Base-by-base conservation (phyloP, 148 eudicot species). In the Dysphania ambrosioides region DNA sequence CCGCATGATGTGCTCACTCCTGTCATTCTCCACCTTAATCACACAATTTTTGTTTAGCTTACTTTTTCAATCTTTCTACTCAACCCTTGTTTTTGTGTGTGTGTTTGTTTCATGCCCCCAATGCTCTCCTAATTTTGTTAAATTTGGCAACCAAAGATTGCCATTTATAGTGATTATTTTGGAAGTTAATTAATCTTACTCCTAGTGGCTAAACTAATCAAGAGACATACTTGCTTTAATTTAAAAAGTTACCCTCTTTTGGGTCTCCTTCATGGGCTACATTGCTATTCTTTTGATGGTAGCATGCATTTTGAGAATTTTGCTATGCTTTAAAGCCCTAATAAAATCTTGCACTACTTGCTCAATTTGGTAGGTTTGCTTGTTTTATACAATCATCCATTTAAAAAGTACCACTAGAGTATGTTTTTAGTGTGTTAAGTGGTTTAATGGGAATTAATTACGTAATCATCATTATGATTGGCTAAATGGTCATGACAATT, bases 1-100 rank as follows among this genome's bases (percentile, higher is more conserved):
- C 96, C 98, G 81, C 98, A 93, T 27, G 98, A 90, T 64, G 92
- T 79, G 61, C 91, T 87, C 19, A 84, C 10, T 57, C 96, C 97
- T 76, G 88, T 88, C 97, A 93, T 93, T 89, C 55, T 80, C 81
- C 15, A 8, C n/a, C 53, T 47, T 15, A 47, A 47, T 47, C 51
- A 35, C 49, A 34, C 38, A 6, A 1, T 31, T 27, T 72, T 71
- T 35, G 15, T n/a, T 59, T 18, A 16, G 15, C 8, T 9, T 19
- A 21, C 21, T 40, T 26, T 62, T 24, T 9, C 21, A 21, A 51
- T 60, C 32, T 47, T 16, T 47, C 3, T 11, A 42, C 47, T 42
- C 47, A 42, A 55, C 13, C n/a, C 36, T 36, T n/a, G 1, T 34
- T 72, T 75, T 38, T 72, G 21, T 57, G 16, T 72, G n/a, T n/a